Evolutionary conservation across 352 stramenopile genomes (phyloP), one percentile per base, ranked within the genome.

Genomic region (Phytopythium mirpurense): DNA sequence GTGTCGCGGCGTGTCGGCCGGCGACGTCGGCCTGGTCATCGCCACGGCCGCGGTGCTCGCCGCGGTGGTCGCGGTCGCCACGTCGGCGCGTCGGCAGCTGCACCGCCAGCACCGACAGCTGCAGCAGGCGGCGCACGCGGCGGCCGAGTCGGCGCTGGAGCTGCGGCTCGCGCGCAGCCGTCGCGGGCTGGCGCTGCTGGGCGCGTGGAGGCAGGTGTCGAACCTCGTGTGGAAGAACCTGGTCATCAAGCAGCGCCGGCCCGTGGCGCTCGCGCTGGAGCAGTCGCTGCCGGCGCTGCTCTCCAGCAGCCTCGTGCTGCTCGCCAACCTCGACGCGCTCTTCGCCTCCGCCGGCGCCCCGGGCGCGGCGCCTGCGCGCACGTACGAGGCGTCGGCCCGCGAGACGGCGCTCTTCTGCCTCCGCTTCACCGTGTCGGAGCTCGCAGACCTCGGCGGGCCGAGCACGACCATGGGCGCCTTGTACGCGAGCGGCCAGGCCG

Each of bases 181-280:
- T 11, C 16, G 26, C 19, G 44, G 23, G 42, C 52, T 23, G 26
- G 21, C 47, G 5, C 26, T 80, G 4, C 29, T 74, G 0, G 56
- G 49, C 0, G 47, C 62, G 12, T 86, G 71, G 68, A 64, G 57
- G 24, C 77, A 88, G 51, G 60, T 87, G 19, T 63, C 72, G 7
- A 86, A 87, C 45, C 67, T 88, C 32, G 72, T 90, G 46, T 89
- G 80, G 78, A 91, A 91, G 50, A 91, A 91, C 56, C 29, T 87
- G 24, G 10, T 83, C 8, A 59, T 89, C 26, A 56, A 74, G n/a
- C 60, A 72, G 5, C 55, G 66, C 12, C 61, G 65, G 15, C 80
- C 80, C 3, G 52, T 86, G 24, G 61, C 66, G 15, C 51, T 88
- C 2, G 34, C 74, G 11, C 56, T 89, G 21, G 80, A 91, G 60